phyloP scores from a whole-genome alignment of 2,329 filamentous ascomycete species.

The Curvularia lunata region DNA sequence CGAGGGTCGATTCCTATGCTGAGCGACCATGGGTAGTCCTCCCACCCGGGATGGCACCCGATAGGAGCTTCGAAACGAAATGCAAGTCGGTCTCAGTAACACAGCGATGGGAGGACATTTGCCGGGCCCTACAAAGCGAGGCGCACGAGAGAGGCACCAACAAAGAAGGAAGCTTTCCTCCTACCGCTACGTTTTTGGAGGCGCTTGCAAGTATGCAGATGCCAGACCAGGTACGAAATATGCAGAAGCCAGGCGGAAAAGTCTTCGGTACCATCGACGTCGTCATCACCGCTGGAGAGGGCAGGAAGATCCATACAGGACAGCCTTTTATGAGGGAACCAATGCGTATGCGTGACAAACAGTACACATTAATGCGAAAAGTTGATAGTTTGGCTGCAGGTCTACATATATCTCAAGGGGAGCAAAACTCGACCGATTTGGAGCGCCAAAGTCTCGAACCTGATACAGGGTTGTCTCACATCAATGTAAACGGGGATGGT shows the following conservation, averaged over 20 bases:
- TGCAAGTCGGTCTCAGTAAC: conserved; percentile 5
- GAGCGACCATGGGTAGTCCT: conserved; percentile 56
- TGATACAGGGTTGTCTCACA: not conserved
- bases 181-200: conserved; percentile 49
- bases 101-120: conserved; percentile 48
- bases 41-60: conserved; percentile 31
- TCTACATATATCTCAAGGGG: not conserved
- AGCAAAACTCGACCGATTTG: not conserved
- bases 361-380: conserved; percentile 15
- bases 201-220: conserved; percentile 48
- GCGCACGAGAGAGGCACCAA: conserved; percentile 45
- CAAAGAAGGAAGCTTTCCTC: conserved; percentile 38
- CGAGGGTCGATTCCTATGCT: conserved; percentile 46
- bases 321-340: conserved; percentile 33
- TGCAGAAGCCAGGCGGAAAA: conserved; percentile 40
- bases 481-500: conserved; percentile 17
- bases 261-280: conserved; percentile 51
- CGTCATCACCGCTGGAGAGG: conserved; percentile 39
- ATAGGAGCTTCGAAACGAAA: conserved; percentile 26
- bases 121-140: conserved; percentile 41
- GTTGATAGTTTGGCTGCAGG: not conserved
- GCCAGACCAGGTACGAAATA: conserved; percentile 40
- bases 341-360: conserved; percentile 30
- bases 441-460: not conserved
- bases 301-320: conserved; percentile 34